These are phyloP conservation scores for Crepidotus variabilis DNA, from an alignment of 768 basidiomycete genomes.

Conservation along the genomic window DNA sequence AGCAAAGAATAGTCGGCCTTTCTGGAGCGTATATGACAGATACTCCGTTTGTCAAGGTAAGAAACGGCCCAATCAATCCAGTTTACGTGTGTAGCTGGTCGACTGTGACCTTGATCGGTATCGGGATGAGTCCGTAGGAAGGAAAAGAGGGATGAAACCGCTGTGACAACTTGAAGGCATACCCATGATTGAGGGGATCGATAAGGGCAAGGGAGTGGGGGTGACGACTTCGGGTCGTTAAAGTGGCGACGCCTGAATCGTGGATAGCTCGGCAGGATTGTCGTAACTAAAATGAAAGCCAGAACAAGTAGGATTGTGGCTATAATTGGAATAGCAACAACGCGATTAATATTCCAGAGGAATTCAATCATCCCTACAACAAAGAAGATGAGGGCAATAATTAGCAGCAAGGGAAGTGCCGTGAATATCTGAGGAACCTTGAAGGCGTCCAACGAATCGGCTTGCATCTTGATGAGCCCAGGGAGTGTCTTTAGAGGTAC, in stretches of 20 bases:
- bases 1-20: background rate
- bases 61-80: background rate
- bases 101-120: background rate
- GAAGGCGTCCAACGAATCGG: slow-evolving; percentile 20
- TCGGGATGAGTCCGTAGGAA: background rate
- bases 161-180: background rate
- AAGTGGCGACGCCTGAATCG: background rate
- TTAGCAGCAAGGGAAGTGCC: slow-evolving; percentile 20
- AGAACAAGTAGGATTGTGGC: slow-evolving; percentile 10
- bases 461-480: slow-evolving; percentile 17
- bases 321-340: slow-evolving; percentile 13
- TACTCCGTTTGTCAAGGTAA: background rate
- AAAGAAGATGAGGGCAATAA: slow-evolving; percentile 21
- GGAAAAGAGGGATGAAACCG: background rate
- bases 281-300: slow-evolving; percentile 14
- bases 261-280: slow-evolving; percentile 7
- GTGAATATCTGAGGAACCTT: slow-evolving; percentile 17
- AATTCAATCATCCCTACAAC: too few relatives aligned
- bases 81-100: background rate
- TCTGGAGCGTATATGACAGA: background rate
- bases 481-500: slow-evolving; percentile 9
- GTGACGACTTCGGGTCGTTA: background rate
- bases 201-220: slow-evolving; percentile 7
- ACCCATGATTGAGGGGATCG: too few relatives aligned
- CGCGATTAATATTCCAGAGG: too few relatives aligned